A percentile compares a stretch with the other conserved stretches of the same genome.
phyloP scores from a whole-genome alignment of 75 land plant genomes.

The Cryptomeria japonica region DNA sequence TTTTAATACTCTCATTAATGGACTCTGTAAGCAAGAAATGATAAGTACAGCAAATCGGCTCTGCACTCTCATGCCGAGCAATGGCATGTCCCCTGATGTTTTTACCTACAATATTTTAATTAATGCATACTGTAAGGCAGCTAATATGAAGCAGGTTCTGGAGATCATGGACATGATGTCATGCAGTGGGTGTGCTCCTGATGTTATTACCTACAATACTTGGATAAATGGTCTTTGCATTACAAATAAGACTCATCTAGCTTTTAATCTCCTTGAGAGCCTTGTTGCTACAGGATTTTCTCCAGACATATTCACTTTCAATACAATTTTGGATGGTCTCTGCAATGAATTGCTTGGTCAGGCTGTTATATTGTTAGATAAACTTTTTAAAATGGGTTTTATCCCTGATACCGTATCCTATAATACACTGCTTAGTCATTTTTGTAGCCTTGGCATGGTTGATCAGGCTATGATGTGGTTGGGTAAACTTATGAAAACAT shows the following conservation, averaged over 20 bases:
- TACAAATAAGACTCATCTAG: slow-evolving; percentile 46
- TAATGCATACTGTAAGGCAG: slow-evolving; percentile 41
- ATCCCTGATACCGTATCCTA: slow-evolving; percentile 54
- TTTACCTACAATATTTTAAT: slow-evolving; percentile 76
- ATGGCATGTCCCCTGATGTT: slow-evolving; percentile 52
- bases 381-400: slow-evolving; percentile 61
- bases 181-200: slow-evolving; percentile 57
- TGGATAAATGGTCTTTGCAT: slow-evolving; percentile 60
- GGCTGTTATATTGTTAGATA: slow-evolving; percentile 49
- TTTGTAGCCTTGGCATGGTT: slow-evolving; percentile 54
- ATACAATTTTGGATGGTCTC: slow-evolving; percentile 62
- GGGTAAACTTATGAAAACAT: slow-evolving; percentile 31
- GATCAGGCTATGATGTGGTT: slow-evolving; percentile 51
- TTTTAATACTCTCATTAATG: slow-evolving; percentile 54
- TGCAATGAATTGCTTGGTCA: slow-evolving; percentile 48
- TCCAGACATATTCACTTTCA: slow-evolving; percentile 76
- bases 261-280: slow-evolving; percentile 54
- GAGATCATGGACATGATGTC: slow-evolving; percentile 47
- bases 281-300: slow-evolving; percentile 49
- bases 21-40: slow-evolving; percentile 51
- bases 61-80: slow-evolving; percentile 23
- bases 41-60: slow-evolving; percentile 40
- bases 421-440: slow-evolving; percentile 51
- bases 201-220: slow-evolving; percentile 80
- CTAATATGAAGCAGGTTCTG: slow-evolving; percentile 44